Evolutionary conservation across 129 eudicot genomes (phyloP).

Genomic region (Erigeron canadensis): DNA sequence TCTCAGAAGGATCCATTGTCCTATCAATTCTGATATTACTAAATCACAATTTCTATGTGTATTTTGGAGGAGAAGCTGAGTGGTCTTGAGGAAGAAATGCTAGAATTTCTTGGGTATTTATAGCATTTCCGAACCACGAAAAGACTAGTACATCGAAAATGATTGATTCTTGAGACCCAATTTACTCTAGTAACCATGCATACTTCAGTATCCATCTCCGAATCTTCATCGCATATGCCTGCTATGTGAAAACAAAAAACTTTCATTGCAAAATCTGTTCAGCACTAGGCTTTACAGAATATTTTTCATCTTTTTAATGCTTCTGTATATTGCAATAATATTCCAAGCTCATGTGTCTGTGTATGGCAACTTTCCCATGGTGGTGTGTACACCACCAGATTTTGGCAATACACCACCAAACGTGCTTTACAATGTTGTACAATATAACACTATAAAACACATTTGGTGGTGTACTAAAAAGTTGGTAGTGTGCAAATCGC

Average conservation of each 20-base stretch:
- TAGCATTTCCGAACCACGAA: constrained; percentile 19
- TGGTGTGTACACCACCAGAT: too few relatives aligned
- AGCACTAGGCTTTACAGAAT: constrained; percentile 38
- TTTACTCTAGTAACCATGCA: constrained; percentile 20
- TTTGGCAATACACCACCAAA: too few relatives aligned
- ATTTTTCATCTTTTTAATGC: constrained; percentile 34
- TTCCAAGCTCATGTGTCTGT: constrained; percentile 2
- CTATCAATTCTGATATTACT: constrained; percentile 41
- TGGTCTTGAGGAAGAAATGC: constrained; percentile 36
- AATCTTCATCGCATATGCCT: constrained; percentile 22
- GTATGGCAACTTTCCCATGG: too few relatives aligned
- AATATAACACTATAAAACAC: too few relatives aligned
- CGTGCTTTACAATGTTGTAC: too few relatives aligned
- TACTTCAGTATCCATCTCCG: constrained; percentile 18
- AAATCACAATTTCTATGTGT: background rate
- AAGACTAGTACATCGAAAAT: constrained; percentile 5
- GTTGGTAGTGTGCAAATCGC: too few relatives aligned
- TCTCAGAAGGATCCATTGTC: constrained; percentile 55
- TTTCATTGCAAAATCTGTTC: constrained; percentile 23
- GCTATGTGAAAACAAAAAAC: constrained; percentile 5
- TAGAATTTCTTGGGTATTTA: constrained; percentile 40
- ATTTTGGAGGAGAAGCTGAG: constrained; percentile 12
- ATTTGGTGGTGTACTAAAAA: too few relatives aligned
- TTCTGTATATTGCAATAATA: constrained; percentile 27
- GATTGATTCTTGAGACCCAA: constrained; percentile 20